Evolutionary conservation across 768 basidiomycete genomes (phyloP).

Genomic region (Kwoniella europaea): DNA sequence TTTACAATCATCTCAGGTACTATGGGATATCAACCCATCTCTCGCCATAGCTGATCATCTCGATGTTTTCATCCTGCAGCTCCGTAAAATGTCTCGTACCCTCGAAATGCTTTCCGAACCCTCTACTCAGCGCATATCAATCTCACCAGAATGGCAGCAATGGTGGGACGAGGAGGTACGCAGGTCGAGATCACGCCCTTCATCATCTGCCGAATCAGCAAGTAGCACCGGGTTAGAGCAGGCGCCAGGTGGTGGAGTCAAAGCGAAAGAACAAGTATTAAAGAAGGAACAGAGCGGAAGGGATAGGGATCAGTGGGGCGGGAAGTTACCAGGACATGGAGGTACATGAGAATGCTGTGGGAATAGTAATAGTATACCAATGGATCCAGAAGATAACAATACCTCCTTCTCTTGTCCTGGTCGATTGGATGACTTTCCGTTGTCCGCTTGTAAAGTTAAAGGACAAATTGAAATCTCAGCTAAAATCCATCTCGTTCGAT

Average conservation of each 20-base stretch:
- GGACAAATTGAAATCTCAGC: no score
- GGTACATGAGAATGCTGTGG: constrained; percentile 33
- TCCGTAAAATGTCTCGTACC: constrained; percentile 52
- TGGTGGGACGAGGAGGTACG: constrained; percentile 49
- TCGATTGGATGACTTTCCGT: no score
- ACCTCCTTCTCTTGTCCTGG: no score
- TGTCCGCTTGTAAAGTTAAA: no score
- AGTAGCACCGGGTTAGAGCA: neutral
- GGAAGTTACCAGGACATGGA: constrained; percentile 41
- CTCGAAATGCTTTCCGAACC: constrained; percentile 52
- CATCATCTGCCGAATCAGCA: neutral
- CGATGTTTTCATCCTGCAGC: constrained; percentile 25
- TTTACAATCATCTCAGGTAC: neutral
- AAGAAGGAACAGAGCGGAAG: constrained; percentile 21
- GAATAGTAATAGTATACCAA: neutral
- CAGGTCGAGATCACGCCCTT: constrained; percentile 1
- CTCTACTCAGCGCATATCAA: constrained; percentile 41
- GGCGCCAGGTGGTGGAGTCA: neutral
- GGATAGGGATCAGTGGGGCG: constrained; percentile 41
- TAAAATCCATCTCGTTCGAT: no score
- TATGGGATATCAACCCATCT: neutral
- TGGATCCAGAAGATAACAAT: no score
- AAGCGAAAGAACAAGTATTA: constrained; percentile 8
- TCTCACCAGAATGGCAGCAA: constrained; percentile 44
- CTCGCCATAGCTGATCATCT: neutral